Evolutionary conservation across 768 basidiomycete species (phyloP).

Genomic region (Rhodotorula graminis): DNA sequence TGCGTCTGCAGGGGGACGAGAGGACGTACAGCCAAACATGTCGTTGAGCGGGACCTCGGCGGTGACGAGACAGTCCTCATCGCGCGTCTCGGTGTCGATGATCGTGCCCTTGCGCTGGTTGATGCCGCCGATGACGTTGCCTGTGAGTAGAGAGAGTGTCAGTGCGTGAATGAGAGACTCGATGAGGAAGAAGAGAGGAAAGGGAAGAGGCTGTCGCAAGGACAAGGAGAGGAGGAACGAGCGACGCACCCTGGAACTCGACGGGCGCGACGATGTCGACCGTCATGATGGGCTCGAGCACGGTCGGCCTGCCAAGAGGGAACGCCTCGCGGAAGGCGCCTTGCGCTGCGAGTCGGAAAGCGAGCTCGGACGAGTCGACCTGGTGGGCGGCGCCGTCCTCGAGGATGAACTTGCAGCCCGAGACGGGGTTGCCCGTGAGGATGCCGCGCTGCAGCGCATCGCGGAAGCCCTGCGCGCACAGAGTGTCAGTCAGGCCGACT

Average conservation of each 20-base stretch:
- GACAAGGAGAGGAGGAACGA: not conserved
- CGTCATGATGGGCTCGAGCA: constrained; percentile 97
- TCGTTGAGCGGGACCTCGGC: constrained; percentile 94
- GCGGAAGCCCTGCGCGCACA: constrained; percentile 75
- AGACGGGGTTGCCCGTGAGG: constrained; percentile 79
- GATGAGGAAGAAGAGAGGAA: not conserved
- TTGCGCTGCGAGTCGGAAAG: constrained; percentile 84
- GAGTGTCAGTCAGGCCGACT: not conserved
- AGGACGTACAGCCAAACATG: constrained; percentile 63
- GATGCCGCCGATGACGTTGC: constrained; percentile 84
- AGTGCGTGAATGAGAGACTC: not conserved
- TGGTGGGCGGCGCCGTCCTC: constrained; percentile 88
- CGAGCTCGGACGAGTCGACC: constrained; percentile 93
- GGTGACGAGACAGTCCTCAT: constrained; percentile 86
- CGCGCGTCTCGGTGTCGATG: constrained; percentile 89
- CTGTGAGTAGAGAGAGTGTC: constrained; percentile 45
- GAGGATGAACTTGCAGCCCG: constrained; percentile 77
- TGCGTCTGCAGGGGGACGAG: not conserved
- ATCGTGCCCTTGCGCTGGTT: constrained; percentile 91
- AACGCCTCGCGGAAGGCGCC: constrained; percentile 91
- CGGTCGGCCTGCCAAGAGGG: constrained; percentile 66
- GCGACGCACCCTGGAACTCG: constrained; percentile 69
- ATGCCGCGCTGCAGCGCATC: constrained; percentile 89
- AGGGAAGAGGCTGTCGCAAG: not conserved
- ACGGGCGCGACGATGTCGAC: constrained; percentile 93